Percentiles rank a stretch among this genome's conserved stretches.
Conservation (phyloP, 192 early-diverging fungal species). For the Linnemannia hyalina region DNA sequence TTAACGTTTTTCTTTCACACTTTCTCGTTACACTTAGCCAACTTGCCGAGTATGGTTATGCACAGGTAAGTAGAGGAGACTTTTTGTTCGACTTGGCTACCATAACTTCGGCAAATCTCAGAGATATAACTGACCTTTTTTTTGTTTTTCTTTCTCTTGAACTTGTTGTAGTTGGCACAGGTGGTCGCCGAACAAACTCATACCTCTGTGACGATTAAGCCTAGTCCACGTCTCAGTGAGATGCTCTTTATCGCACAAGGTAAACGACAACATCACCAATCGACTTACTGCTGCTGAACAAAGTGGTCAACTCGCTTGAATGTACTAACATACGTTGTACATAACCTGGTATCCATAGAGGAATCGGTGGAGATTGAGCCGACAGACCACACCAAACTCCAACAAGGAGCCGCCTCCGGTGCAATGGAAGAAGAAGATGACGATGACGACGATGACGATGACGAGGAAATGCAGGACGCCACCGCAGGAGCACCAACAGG, state of each 20-base stretch:
- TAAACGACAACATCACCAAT: slow-evolving; percentile 12
- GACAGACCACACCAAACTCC: slow-evolving; percentile 37
- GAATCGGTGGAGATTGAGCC: slow-evolving; percentile 57
- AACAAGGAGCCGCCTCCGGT: slow-evolving; percentile 8
- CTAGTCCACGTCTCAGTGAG: slow-evolving; percentile 72
- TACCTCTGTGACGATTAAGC: slow-evolving; percentile 69
- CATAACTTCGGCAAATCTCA: no score
- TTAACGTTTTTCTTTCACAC: not conserved
- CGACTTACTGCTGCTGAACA: no score
- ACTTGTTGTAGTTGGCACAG: slow-evolving; percentile 63
- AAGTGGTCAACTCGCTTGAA: no score
- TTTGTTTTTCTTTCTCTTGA: not conserved
- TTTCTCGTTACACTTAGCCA: slow-evolving; percentile 31
- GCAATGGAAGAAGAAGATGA: slow-evolving; percentile 39
- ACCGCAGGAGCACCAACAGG: not conserved
- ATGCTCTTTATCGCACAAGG: slow-evolving; percentile 72
- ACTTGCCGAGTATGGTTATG: slow-evolving; percentile 60
- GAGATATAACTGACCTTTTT: no score
- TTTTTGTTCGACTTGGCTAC: no score
- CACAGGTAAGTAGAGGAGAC: slow-evolving; percentile 26
- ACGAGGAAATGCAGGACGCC: not conserved
- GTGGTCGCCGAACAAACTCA: slow-evolving; percentile 76
- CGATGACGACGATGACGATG: slow-evolving; percentile 25
- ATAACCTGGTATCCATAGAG: slow-evolving; percentile 7
- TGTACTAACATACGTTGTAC: not conserved